phyloP scores from a whole-genome alignment of 2,329 filamentous ascomycete genomes.

The Pseudocercospora fuligena region DNA sequence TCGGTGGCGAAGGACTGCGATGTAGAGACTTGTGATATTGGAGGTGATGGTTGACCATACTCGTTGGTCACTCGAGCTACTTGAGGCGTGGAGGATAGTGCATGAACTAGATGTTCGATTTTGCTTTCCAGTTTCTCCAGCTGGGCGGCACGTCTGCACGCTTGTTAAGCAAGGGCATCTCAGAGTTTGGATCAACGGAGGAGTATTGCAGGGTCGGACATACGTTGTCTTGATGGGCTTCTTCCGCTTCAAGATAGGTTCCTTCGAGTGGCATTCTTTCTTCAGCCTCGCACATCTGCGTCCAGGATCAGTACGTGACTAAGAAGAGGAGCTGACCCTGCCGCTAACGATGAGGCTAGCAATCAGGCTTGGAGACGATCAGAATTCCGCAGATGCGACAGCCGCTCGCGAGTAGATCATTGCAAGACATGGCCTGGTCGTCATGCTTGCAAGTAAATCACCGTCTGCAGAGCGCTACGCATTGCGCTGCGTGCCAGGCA shows the following conservation, averaged over 20 bases:
- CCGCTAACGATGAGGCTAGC: background rate
- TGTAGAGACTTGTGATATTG: conserved; percentile 20
- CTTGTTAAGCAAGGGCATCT: too few species aligned
- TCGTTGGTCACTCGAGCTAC: conserved; percentile 16
- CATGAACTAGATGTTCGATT: conserved; percentile 41
- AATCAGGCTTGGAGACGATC: background rate
- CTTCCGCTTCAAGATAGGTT: conserved; percentile 34
- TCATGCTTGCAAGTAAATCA: too few species aligned
- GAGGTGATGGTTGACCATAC: conserved; percentile 32
- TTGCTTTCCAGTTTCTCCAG: conserved; percentile 42
- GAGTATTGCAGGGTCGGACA: conserved; percentile 13
- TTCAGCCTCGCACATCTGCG: conserved; percentile 38
- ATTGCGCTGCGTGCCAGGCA: background rate
- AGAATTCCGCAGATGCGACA: background rate
- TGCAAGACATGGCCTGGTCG: too few species aligned
- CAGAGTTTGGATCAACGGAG: background rate
- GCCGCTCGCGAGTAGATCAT: background rate
- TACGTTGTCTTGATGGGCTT: conserved; percentile 39
- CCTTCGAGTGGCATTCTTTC: conserved; percentile 39
- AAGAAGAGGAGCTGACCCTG: background rate
- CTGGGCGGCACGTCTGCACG: conserved; percentile 39
- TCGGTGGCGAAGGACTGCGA: conserved; percentile 5
- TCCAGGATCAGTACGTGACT: conserved; percentile 2
- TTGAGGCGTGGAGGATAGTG: conserved; percentile 31
- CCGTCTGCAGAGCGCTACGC: background rate